Evolutionary conservation across 176 grass and related monocot genomes (phyloP).

Genomic region (Urochloa ruziziensis): DNA sequence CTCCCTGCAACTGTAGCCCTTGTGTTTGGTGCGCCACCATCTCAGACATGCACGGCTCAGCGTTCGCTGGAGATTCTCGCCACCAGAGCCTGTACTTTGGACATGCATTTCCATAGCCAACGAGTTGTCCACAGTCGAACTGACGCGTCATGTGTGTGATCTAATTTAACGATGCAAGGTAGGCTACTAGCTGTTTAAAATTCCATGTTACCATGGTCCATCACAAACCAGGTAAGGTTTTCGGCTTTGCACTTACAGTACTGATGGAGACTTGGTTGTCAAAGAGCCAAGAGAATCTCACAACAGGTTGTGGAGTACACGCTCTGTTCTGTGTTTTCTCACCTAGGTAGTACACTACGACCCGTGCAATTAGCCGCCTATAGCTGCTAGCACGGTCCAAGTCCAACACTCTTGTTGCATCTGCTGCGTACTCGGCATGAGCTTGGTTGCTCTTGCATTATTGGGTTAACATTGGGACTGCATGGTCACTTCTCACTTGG

Average conservation of each 20-base stretch:
- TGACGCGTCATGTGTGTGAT: background rate
- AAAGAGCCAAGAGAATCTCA: background rate
- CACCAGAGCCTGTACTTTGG: background rate
- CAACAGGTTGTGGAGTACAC: background rate
- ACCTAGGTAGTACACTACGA: background rate
- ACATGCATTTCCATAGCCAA: background rate
- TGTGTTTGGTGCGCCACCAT: background rate
- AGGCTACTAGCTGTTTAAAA: no score
- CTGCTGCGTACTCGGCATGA: background rate
- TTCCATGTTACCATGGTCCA: background rate
- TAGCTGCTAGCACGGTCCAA: no score
- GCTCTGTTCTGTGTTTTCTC: background rate
- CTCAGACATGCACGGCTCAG: background rate
- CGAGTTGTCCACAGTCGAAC: background rate
- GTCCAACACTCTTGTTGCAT: background rate
- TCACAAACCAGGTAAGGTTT: background rate
- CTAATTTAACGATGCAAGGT: no score
- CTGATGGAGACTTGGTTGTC: background rate
- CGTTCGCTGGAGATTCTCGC: background rate
- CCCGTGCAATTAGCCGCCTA: background rate
- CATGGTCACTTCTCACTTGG: background rate
- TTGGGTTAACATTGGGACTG: background rate
- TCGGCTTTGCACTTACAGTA: background rate
- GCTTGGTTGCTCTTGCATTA: background rate
- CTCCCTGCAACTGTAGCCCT: background rate